These are phyloP conservation scores for Verticillium nubilum DNA, from an alignment of 2,329 filamentous ascomycete species.

Conservation along the genomic window DNA sequence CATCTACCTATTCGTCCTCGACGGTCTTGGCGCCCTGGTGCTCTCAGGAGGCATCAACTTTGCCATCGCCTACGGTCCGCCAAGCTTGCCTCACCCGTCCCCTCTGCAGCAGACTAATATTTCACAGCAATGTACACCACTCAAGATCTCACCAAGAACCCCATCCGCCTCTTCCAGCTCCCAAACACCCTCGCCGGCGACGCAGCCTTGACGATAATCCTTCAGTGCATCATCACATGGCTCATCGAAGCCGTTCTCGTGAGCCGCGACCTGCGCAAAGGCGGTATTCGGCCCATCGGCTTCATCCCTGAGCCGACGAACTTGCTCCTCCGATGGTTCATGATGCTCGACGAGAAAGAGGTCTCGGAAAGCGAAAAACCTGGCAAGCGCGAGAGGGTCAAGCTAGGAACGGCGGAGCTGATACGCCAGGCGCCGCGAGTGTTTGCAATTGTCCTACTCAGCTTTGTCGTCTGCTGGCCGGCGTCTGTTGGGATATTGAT, in stretches of 20 bases:
- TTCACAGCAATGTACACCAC: slow-evolving; percentile 40
- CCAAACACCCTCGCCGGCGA: slow-evolving; percentile 47
- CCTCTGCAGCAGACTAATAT: slow-evolving; percentile 1
- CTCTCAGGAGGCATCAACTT: slow-evolving; percentile 47
- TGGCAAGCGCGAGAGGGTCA: slow-evolving; percentile 18
- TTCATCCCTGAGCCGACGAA: slow-evolving; percentile 30
- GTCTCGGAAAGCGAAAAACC: slow-evolving; percentile 1
- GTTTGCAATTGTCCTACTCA: slow-evolving; percentile 27
- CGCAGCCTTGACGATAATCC: slow-evolving; percentile 42
- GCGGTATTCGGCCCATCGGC: slow-evolving; percentile 40
- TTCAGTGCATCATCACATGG: slow-evolving; percentile 48
- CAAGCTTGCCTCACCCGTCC: neutral
- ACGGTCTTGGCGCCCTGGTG: slow-evolving; percentile 40
- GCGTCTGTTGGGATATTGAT: slow-evolving; percentile 36
- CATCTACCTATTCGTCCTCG: slow-evolving; percentile 42
- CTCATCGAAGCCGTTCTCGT: slow-evolving; percentile 42
- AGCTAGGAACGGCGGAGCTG: slow-evolving; percentile 23
- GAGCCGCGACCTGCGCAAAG: slow-evolving; percentile 36
- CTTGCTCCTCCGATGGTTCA: slow-evolving; percentile 33
- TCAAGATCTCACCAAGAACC: slow-evolving; percentile 25
- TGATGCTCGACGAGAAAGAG: slow-evolving; percentile 30
- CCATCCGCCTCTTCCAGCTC: slow-evolving; percentile 41
- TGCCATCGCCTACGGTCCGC: slow-evolving; percentile 42
- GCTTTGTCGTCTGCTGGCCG: slow-evolving; percentile 39
- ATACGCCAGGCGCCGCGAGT: slow-evolving; percentile 24